phyloP scores from a whole-genome alignment of 2,329 filamentous ascomycete genomes.

The Colletotrichum agaves region DNA sequence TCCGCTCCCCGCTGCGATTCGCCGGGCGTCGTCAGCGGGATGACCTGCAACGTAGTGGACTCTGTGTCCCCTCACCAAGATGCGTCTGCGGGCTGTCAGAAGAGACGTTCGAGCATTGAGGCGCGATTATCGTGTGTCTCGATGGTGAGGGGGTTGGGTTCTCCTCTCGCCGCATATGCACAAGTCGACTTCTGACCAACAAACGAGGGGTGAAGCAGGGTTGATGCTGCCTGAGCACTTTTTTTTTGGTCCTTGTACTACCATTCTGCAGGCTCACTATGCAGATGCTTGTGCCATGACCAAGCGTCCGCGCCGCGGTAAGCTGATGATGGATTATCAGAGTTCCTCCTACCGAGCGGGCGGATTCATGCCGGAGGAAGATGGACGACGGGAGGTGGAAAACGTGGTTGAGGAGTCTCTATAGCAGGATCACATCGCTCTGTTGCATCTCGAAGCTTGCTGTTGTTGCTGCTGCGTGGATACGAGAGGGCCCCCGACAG shows the following conservation, averaged over 20 bases:
- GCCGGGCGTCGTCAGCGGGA: background rate
- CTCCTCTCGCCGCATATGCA: no score
- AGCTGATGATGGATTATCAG: background rate
- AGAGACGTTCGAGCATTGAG: no score
- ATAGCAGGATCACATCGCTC: background rate
- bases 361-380: background rate
- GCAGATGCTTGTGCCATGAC: no score
- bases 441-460: background rate
- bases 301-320: background rate
- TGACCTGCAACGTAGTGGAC: background rate
- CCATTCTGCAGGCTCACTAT: no score
- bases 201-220: no score
- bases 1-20: background rate
- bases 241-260: no score
- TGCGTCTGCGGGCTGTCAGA: background rate
- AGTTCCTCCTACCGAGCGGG: conserved; percentile 7
- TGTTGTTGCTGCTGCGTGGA: background rate
- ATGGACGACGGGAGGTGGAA: background rate
- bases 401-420: background rate
- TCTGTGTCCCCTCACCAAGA: background rate
- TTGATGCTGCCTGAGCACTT: no score
- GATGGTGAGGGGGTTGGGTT: no score
- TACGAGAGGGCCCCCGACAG: background rate
- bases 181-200: no score
- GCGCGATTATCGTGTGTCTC: no score